Conservation (phyloP, 805 yeast genomes). For the Ogataea paradorogensis region DNA sequence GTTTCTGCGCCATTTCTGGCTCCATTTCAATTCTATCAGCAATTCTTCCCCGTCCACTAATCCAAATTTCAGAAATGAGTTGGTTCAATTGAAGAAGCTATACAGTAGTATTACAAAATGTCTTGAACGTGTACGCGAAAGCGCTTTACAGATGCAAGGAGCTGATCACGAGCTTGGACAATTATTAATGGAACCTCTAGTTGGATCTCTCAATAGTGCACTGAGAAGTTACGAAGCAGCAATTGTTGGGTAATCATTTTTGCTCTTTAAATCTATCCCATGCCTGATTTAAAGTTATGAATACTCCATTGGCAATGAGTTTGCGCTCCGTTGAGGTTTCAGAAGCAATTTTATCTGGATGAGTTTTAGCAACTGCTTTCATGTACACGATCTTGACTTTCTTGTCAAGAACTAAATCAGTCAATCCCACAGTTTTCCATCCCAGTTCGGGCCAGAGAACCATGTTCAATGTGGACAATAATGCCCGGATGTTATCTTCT, state of each 20-base stretch:
- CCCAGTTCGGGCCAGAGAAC: conserved; percentile 65
- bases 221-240: conserved; percentile 44
- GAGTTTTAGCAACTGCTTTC: conserved; percentile 76
- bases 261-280: conserved; percentile 76
- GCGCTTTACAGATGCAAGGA: conserved; percentile 16
- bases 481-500: conserved; percentile 75
- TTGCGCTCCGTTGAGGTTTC: conserved; percentile 62
- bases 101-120: conserved; percentile 50
- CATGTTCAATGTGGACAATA: conserved; percentile 64
- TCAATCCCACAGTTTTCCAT: conserved; percentile 64
- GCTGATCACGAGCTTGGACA: conserved; percentile 18
- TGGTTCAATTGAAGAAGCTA: conserved; percentile 40
- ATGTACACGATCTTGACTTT: conserved; percentile 82
- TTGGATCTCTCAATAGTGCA: conserved; percentile 45
- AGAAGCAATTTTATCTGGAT: conserved; percentile 78
- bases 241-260: conserved; percentile 23
- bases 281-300: conserved; percentile 77
- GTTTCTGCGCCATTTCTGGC: conserved; percentile 74
- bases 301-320: conserved; percentile 84
- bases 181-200: conserved; percentile 41
- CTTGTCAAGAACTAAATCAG: conserved; percentile 83
- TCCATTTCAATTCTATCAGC: conserved; percentile 46
- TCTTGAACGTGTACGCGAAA: conserved; percentile 40
- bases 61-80: conserved; percentile 31
- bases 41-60: conserved; percentile 28